A percentile compares a stretch with the other conserved stretches of the same genome.
Evolutionary conservation across 371 early-diverging fungal genomes (phyloP).

Genomic region (Apophysomyces trapeziformis): DNA sequence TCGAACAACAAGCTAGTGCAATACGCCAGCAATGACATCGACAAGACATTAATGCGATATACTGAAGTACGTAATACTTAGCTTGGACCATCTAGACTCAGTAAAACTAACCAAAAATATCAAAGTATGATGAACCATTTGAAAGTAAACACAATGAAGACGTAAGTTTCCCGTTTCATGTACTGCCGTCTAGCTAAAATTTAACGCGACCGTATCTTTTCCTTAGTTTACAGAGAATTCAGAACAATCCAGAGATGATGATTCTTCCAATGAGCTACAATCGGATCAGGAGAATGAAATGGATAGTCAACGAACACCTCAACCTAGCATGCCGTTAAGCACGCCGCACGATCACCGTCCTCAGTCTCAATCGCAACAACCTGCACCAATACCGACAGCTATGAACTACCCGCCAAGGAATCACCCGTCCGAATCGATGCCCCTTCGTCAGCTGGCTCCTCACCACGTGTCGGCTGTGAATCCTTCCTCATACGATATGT

Average conservation of each 20-base stretch:
- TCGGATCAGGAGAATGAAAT: conserved; percentile 8
- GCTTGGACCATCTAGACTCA: neutral
- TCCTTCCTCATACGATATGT: conserved; percentile 13
- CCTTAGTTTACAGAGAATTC: conserved; percentile 15
- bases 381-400: conserved; percentile 4
- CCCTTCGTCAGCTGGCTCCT: conserved; percentile 8
- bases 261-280: conserved; percentile 13
- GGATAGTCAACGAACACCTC: conserved; percentile 10
- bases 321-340: conserved; percentile 17
- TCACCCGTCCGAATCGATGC: conserved; percentile 9
- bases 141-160: conserved; percentile 69
- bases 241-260: conserved; percentile 18
- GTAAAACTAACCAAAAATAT: neutral
- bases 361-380: conserved; percentile 11
- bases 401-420: conserved; percentile 15
- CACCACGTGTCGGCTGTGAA: conserved; percentile 12
- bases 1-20: conserved; percentile 92
- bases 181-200: neutral
- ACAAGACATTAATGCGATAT: conserved; percentile 88
- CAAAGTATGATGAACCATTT: conserved; percentile 67
- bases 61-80: conserved; percentile 66
- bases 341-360: conserved; percentile 7
- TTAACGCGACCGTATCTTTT: neutral
- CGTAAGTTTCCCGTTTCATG: conserved; percentile 34
- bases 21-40: conserved; percentile 91